Conservation (phyloP, 169 alveolate species). For the Eimeria necatrix region DNA sequence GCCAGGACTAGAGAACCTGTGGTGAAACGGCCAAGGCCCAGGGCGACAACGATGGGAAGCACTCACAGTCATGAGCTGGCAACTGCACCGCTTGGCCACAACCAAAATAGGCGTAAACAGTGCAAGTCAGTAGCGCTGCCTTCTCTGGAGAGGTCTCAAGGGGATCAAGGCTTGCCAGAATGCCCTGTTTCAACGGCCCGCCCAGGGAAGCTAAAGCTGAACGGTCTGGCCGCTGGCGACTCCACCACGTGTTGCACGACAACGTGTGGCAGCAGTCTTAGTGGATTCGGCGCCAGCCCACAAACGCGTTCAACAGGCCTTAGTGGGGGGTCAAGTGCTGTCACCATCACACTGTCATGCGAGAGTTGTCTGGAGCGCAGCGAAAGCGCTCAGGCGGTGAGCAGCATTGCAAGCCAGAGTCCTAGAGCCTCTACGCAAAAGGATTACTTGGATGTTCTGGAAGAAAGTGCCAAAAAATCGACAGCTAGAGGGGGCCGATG, state of each 20-base stretch:
- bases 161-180: background rate
- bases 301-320: conserved; percentile 25
- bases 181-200: background rate
- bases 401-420: conserved; percentile 47
- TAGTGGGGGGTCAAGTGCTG: background rate
- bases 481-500: background rate
- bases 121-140: background rate
- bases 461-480: background rate
- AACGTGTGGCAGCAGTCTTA: conserved; percentile 56
- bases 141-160: background rate
- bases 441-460: background rate
- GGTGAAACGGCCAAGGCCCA: conserved; percentile 9
- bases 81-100: background rate
- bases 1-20: background rate
- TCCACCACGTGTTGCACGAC: conserved; percentile 70
- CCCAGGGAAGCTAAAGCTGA: conserved; percentile 31
- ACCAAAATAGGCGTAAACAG: background rate
- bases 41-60: conserved; percentile 41
- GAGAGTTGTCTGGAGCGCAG: conserved; percentile 59
- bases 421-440: conserved; percentile 8
- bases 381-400: conserved; percentile 61
- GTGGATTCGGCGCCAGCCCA: conserved; percentile 61
- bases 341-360: conserved; percentile 8
- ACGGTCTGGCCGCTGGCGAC: conserved; percentile 40
- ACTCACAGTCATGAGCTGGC: conserved; percentile 40